Evolutionary conservation across 2,329 filamentous ascomycete genomes (phyloP), one percentile per base, ranked within the genome.

Genomic region (Claviceps fusiformis): DNA sequence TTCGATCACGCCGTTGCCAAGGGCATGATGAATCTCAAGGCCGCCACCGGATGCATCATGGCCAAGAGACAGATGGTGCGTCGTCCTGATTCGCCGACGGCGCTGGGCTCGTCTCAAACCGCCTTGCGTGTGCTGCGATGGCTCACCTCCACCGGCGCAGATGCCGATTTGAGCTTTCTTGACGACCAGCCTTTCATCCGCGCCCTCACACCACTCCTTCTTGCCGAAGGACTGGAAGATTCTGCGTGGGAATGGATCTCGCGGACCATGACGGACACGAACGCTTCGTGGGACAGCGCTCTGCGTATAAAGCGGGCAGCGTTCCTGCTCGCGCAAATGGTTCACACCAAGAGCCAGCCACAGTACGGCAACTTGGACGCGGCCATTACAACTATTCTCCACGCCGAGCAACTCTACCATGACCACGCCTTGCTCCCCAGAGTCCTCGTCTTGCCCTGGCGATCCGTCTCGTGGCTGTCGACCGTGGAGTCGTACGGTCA

Each of bases 1-100:
- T 83, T 83, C 57, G 74, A 80, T 58, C 71, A 73, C 55, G 80
- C 79, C 19, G 78, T 79, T 2, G 71, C 76, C 13, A 73, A 71
- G 61, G 78, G 78, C 43, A 70, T 82, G 60, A 81, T 83, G 79
- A 81, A 72, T 4, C 62, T 73, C 1, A 68, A 70, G 44, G 73
- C 76, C 1, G 80, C 80, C 0, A 73, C 73, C 1, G 80, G 80
- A 13, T 81, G 78, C 56, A 68, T 83, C 53, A 65, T 72, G 35
- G 71, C 74, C 17, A 74, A 80, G 60, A 66, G 67, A 37, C 69
- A 71, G 44, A 70, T 74, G 24, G 67, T 77, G 62, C 45, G 60
- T 62, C 57, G 10, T 11, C 29, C 47, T 17, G 60, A 62, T 27
- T 47, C 60, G 11, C 54, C 60, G 48, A 35, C 60, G 8, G 66